These are phyloP conservation scores for Albophoma yamanashiensis DNA, from an alignment of 2,329 filamentous ascomycete genomes.

Conservation along the genomic window DNA sequence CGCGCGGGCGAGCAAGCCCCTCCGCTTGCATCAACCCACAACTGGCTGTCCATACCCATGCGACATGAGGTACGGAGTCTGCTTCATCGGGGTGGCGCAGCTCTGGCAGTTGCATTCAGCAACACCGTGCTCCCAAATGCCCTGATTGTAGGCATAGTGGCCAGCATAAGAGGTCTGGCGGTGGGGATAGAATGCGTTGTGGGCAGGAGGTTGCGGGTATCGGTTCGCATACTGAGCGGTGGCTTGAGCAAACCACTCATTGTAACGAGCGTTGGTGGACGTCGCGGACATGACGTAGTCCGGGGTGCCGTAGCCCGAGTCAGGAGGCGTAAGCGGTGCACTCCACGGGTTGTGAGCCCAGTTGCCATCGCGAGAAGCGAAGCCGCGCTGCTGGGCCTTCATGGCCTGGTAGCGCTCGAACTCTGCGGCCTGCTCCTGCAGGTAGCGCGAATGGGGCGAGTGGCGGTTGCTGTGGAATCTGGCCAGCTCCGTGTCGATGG, in stretches of 20 bases:
- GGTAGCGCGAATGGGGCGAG: conserved; percentile 32
- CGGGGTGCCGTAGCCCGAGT: conserved; percentile 51
- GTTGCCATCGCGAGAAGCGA: conserved; percentile 32
- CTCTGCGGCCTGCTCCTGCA: conserved; percentile 45
- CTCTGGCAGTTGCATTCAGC: conserved; percentile 39
- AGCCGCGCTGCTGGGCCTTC: conserved; percentile 29
- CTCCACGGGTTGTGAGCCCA: conserved; percentile 35
- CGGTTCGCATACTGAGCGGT: conserved; percentile 31
- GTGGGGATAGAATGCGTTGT: conserved; percentile 28
- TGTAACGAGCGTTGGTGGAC: conserved; percentile 43
- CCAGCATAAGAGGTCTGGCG: conserved; percentile 29
- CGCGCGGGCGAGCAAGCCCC: neutral
- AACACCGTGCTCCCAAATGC: conserved; percentile 39
- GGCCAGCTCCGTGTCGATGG: conserved; percentile 31
- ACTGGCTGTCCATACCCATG: conserved; percentile 44
- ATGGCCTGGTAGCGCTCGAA: conserved; percentile 37
- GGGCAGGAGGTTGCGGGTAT: conserved; percentile 30
- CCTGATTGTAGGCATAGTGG: conserved; percentile 34
- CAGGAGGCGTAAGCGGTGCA: conserved; percentile 45
- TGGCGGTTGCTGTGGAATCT: conserved; percentile 27
- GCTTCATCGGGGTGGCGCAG: conserved; percentile 35
- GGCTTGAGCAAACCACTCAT: conserved; percentile 44
- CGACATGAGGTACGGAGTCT: conserved; percentile 34
- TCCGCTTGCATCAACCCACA: conserved; percentile 31
- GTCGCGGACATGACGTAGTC: conserved; percentile 46